Base-by-base conservation (phyloP, 805 yeast genomes). In the Sugiyamaella valdiviana region DNA sequence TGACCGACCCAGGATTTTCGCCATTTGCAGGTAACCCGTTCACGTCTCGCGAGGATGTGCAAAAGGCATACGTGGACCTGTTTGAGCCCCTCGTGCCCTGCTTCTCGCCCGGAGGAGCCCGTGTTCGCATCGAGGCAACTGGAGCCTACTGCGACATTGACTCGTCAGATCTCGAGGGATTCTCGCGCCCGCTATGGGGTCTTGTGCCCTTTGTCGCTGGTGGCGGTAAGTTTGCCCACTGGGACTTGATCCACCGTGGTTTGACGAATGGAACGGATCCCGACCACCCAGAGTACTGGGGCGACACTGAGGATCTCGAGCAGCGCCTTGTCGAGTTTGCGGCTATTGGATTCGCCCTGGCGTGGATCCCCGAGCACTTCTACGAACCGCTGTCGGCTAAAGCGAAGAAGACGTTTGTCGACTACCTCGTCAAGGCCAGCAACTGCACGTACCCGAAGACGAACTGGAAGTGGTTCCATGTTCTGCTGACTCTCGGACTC, bases 281-380 rank as follows among this genome's bases (percentile, higher is more conserved):
- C 3, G 45, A 53, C 5, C 53, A 53, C 42, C 45, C 42, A 10
- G 64, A 62, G 39, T 62, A 57, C 52, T 62, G 63, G 62, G 66
- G 65, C 2, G 51, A 51, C 19, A 44, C 56, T 5, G 52, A 43
- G 12, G 62, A 56, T 38, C 50, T 46, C 35, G 48, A 45, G 19
- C 66, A 62, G 52, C 48, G 53, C 24, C 48, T 60, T 38, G 65
- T 63, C n/a, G 66, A 63, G 40, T 49, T 60, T 46, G 66, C 67
- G 7, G 62, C 64, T 1, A 44, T 63, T 35, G 64, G 63, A 7
- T 62, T 50, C 49, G 61, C 60, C 2, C 43, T 63, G 45, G 51
- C 55, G 6, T 50, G 53, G 49, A 52, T 54, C 21, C 63, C 64
- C 3, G 58, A 60, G 17, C 44, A 52, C 21, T 46, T 63, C 46